phyloP scores from a whole-genome alignment of 208 protist species.

The Trypanosoma lewisi region DNA sequence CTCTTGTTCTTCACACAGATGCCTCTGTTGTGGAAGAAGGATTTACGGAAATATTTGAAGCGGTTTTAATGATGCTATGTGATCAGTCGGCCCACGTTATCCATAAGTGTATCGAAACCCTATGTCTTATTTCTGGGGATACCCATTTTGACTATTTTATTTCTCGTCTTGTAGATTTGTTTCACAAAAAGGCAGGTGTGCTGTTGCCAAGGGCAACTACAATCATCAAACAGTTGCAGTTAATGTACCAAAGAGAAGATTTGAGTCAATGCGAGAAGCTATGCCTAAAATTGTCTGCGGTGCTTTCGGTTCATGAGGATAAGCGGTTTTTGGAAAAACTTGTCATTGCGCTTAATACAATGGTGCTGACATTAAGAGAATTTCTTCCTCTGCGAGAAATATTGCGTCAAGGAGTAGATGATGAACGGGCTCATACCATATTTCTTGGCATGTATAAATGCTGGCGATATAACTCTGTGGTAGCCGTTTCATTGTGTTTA shows the following conservation, averaged over 20 bases:
- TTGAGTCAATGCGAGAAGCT: conserved; percentile 30
- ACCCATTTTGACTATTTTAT: conserved; percentile 39
- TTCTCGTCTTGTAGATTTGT: conserved; percentile 19
- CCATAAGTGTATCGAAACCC: conserved; percentile 43
- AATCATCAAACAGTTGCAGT: conserved; percentile 50
- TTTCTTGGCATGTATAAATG: conserved; percentile 73
- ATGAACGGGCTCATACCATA: conserved; percentile 33
- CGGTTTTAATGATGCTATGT: conserved; percentile 34
- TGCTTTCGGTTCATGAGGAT: conserved; percentile 29
- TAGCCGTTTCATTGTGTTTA: conserved; percentile 91
- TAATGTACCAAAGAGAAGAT: conserved; percentile 27
- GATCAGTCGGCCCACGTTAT: conserved; percentile 42
- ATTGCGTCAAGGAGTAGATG: conserved; percentile 38
- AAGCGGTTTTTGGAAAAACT: conserved; percentile 65
- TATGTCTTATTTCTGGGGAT: conserved; percentile 40
- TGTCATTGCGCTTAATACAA: conserved; percentile 58
- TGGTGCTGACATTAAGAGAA: conserved; percentile 90
- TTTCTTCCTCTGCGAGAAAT: conserved; percentile 73
- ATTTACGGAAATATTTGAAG: conserved; percentile 30
- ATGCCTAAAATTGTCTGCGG: conserved; percentile 18
- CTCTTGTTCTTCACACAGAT: conserved; percentile 33
- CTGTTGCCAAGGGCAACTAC: conserved; percentile 41
- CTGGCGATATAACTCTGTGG: conserved; percentile 91
- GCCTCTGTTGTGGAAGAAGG: conserved; percentile 20
- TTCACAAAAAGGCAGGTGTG: conserved; percentile 27